Conservation (phyloP, 2,329 filamentous ascomycete genomes). For the Cercospora beticola region DNA sequence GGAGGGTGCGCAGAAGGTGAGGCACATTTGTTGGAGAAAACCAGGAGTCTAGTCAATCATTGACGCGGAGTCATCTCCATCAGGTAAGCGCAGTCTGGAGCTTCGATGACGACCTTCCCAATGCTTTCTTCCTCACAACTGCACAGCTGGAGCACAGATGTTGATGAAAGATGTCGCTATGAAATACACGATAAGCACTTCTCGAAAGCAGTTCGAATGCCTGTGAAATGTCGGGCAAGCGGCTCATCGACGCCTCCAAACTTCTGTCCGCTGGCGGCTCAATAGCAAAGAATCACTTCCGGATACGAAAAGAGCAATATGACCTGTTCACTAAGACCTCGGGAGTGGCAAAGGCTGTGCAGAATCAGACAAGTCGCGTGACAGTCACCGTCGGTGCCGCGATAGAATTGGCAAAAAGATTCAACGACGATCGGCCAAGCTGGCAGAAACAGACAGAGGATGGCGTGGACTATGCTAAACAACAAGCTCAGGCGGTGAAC, state of each 20-base stretch:
- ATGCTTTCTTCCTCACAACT: not conserved
- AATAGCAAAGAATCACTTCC: constrained; percentile 55
- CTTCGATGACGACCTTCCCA: not conserved
- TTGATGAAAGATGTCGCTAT: not conserved
- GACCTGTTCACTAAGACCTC: constrained; percentile 65
- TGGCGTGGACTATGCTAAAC: constrained; percentile 16
- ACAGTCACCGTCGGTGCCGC: constrained; percentile 63
- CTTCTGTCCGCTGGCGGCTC: constrained; percentile 50
- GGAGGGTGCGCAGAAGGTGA: not conserved
- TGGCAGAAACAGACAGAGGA: constrained; percentile 27
- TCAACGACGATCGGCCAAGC: constrained; percentile 52
- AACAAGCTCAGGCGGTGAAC: constrained; percentile 27
- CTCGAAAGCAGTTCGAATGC: not conserved
- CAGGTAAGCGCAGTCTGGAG: not conserved
- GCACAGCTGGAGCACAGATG: not conserved
- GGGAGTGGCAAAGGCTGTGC: constrained; percentile 61
- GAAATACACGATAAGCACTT: not conserved
- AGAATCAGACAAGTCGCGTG: constrained; percentile 60
- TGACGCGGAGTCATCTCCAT: constrained; percentile 5
- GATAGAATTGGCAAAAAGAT: constrained; percentile 57
- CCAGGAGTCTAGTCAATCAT: not conserved
- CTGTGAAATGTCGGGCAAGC: constrained; percentile 50
- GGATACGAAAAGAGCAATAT: constrained; percentile 60
- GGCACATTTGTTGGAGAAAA: no score
- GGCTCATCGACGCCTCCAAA: constrained; percentile 53